Conservation (phyloP, 148 eudicot species). For the Dysphania ambrosioides region DNA sequence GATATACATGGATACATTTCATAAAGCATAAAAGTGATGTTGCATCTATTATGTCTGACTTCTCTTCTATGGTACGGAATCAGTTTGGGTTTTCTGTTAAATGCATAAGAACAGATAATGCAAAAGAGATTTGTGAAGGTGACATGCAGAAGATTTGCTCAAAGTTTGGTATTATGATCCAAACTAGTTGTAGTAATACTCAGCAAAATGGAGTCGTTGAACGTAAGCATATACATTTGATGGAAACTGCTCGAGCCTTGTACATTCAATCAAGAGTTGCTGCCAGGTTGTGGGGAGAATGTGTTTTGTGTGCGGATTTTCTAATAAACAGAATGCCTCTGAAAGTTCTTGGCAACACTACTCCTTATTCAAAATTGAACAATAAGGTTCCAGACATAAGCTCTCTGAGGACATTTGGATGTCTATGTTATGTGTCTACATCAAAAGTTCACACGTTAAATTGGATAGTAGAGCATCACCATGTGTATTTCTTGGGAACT, state of each 20-base stretch:
- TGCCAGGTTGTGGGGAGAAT: neutral
- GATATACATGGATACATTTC: slow-evolving; percentile 1
- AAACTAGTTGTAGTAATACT: no score
- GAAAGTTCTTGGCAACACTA: neutral
- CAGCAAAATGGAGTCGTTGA: slow-evolving; percentile 4
- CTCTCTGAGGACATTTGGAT: neutral
- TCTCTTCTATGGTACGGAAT: no score
- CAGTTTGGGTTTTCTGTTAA: no score
- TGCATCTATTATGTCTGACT: neutral
- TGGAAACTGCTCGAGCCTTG: no score
- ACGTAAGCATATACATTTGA: neutral
- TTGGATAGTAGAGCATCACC: neutral
- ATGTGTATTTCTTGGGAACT: neutral
- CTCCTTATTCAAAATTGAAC: neutral
- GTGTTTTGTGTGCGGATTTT: neutral
- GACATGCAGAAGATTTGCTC: neutral
- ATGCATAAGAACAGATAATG: neutral
- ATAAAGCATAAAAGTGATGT: neutral
- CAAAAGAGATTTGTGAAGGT: neutral
- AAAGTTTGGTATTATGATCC: no score
- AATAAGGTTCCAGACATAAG: neutral
- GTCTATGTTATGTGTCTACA: neutral
- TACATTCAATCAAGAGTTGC: no score
- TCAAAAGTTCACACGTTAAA: neutral
- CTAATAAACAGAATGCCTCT: neutral